Percentiles rank a stretch among this genome's conserved stretches.
Conservation (phyloP, 805 yeast species). For the Jamesozyma spencerorum region DNA sequence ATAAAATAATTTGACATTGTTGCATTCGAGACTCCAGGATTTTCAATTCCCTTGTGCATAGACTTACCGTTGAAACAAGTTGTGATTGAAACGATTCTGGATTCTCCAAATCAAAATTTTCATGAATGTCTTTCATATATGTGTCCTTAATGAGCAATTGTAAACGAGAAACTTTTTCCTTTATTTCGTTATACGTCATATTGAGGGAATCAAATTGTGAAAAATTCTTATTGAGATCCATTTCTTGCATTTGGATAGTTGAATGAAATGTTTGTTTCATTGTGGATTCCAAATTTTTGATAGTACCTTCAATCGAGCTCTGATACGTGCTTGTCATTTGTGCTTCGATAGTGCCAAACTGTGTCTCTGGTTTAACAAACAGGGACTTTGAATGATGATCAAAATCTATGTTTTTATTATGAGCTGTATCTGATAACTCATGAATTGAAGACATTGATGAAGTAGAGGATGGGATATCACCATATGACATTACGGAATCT, state of each 20-base stretch:
- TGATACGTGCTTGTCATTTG: conserved; percentile 1
- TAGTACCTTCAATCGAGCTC: conserved; percentile 16
- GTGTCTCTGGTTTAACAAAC: no score
- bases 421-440: no score
- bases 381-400: no score
- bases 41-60: conserved; percentile 17
- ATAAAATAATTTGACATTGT: conserved; percentile 13
- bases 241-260: conserved; percentile 21
- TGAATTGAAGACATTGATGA: no score
- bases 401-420: no score
- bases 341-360: no score
- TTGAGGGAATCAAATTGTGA: conserved; percentile 20
- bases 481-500: no score
- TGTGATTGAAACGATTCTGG: conserved; percentile 19
- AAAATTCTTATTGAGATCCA: conserved; percentile 17
- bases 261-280: conserved; percentile 15
- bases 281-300: conserved; percentile 6
- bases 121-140: conserved; percentile 23
- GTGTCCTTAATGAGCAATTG: conserved; percentile 21
- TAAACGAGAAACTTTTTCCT: conserved; percentile 16
- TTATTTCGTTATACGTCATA: conserved; percentile 23
- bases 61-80: conserved; percentile 7
- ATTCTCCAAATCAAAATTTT: conserved; percentile 21
- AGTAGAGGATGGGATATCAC: no score
- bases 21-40: conserved; percentile 23